Conservation (phyloP, 352 stramenopile species). For the Peronosclerospora sorghi region DNA sequence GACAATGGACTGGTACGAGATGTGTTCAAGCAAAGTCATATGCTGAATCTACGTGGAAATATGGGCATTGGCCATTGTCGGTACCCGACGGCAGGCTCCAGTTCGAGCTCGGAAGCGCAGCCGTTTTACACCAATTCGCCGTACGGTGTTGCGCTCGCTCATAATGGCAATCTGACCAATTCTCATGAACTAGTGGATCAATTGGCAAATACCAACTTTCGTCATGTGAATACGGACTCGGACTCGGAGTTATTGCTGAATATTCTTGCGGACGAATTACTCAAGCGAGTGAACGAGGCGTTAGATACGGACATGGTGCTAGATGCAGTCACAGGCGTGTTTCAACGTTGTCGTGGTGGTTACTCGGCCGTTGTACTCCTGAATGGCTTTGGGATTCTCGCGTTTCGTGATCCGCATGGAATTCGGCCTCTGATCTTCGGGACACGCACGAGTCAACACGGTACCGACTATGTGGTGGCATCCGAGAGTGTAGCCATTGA, state of each 20-base stretch:
- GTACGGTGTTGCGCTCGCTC: conserved; percentile 94
- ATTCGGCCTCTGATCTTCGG: conserved; percentile 96
- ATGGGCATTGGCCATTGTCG: conserved; percentile 96
- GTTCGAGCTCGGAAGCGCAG: conserved; percentile 87
- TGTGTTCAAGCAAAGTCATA: conserved; percentile 98
- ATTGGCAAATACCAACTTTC: conserved; percentile 86
- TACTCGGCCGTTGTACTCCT: conserved; percentile 96
- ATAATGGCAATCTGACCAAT: conserved; percentile 99
- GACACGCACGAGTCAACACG: conserved; percentile 67
- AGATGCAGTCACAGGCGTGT: conserved; percentile 85
- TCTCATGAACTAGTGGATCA: conserved; percentile 90
- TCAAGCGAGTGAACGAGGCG: conserved; percentile 58
- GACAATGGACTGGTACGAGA: conserved; percentile 97
- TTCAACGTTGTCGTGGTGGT: conserved; percentile 92
- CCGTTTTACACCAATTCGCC: conserved; percentile 99
- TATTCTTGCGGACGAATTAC: conserved; percentile 95
- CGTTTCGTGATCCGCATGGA: conserved; percentile 96
- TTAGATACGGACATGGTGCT: conserved; percentile 82
- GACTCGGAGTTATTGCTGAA: conserved; percentile 99
- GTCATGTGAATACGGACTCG: conserved; percentile 98
- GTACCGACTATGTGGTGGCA: conserved; percentile 90
- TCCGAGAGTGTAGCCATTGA: conserved; percentile 98
- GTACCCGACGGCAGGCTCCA: conserved; percentile 95
- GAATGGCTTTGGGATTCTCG: conserved; percentile 94
- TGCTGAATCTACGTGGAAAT: conserved; percentile 91